Conservation (phyloP, 352 stramenopile species). For the Globisporangium apiculatum region DNA sequence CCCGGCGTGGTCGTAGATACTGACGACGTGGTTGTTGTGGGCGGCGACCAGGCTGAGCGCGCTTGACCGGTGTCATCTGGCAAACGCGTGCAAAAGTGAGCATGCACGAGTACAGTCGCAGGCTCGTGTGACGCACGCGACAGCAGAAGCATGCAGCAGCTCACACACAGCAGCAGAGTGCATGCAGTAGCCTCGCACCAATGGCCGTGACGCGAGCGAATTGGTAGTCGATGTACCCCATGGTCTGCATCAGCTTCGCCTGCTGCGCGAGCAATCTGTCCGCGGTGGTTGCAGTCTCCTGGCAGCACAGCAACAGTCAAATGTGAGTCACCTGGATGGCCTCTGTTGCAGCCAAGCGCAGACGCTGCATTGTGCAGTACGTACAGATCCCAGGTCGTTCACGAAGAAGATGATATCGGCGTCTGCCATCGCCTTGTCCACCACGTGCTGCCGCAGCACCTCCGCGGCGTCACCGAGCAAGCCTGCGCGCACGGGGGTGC, state of each 20-base stretch:
- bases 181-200: constrained; percentile 10
- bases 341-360: not conserved
- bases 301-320: not conserved
- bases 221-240: constrained; percentile 40
- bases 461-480: constrained; percentile 39
- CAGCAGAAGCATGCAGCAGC: too few relatives aligned
- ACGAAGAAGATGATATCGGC: constrained; percentile 71
- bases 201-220: constrained; percentile 15
- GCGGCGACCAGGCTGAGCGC: too few relatives aligned
- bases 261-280: constrained; percentile 45
- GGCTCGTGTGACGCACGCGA: too few relatives aligned
- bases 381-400: constrained; percentile 60
- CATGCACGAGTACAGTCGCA: too few relatives aligned
- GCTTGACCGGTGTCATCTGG: constrained; percentile 4
- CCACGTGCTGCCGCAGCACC: constrained; percentile 26
- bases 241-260: constrained; percentile 27
- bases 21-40: not conserved
- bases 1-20: not conserved
- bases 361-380: not conserved
- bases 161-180: too few relatives aligned
- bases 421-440: constrained; percentile 57
- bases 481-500: constrained; percentile 15
- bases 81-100: not conserved
- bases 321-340: not conserved
- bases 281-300: constrained; percentile 37